Evolutionary conservation across 2,329 filamentous ascomycete species (phyloP).

Genomic region (Elsinoe necatrix): DNA sequence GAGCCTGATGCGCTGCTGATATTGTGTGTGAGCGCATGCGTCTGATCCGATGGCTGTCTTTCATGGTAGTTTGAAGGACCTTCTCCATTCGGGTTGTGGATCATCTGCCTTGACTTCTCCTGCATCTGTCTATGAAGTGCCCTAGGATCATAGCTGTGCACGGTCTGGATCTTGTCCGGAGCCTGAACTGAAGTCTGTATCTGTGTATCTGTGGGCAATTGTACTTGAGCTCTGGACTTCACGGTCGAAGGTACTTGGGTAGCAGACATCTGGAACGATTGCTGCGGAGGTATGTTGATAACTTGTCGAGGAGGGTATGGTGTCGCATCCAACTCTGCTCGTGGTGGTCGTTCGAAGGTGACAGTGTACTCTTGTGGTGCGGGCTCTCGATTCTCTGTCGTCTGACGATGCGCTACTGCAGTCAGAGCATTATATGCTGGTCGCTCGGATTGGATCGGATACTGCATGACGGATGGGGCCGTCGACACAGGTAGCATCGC

Average conservation of each 20-base stretch:
- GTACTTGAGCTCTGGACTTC: neutral
- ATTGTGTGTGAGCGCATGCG: constrained; percentile 5
- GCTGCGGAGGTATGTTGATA: neutral
- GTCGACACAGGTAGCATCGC: neutral
- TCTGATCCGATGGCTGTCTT: constrained; percentile 5
- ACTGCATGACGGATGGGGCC: neutral
- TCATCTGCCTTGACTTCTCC: neutral
- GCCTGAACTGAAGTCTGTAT: neutral
- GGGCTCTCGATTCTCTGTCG: neutral
- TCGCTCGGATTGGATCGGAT: neutral
- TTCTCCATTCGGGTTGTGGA: neutral
- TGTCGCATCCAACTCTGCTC: constrained; percentile 2
- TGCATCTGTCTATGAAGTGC: constrained; percentile 11
- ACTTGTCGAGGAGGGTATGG: constrained; percentile 7
- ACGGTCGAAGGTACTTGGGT: neutral
- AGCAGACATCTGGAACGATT: neutral
- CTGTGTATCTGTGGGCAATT: constrained; percentile 2
- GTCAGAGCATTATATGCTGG: constrained; percentile 1
- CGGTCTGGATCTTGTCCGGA: constrained; percentile 5
- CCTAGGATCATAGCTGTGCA: constrained; percentile 11
- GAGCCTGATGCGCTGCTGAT: constrained; percentile 3
- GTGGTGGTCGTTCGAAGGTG: constrained; percentile 6
- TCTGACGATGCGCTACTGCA: constrained; percentile 9
- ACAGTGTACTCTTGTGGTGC: constrained; percentile 10
- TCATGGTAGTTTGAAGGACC: neutral